Evolutionary conservation across 192 early-diverging fungal genomes (phyloP).

Genomic region (Geranomyces variabilis): DNA sequence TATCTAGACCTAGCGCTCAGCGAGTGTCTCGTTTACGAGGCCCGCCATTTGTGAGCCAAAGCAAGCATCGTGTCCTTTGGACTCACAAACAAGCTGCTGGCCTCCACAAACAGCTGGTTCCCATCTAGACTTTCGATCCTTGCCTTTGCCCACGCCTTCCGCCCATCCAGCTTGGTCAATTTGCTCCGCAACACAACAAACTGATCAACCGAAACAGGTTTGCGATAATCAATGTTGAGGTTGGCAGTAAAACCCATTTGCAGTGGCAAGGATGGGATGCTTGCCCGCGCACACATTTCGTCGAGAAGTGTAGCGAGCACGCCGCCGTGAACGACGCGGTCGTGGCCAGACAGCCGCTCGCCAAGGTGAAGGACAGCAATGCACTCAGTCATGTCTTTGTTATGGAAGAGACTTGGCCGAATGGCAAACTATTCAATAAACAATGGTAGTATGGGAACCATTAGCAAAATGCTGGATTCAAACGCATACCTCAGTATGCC

Average conservation of each 20-base stretch:
- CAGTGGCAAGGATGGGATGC: constrained; percentile 24
- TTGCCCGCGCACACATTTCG: constrained; percentile 62
- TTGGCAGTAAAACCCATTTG: constrained; percentile 32
- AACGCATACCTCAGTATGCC: neutral
- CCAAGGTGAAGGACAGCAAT: constrained; percentile 69
- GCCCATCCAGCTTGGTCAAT: constrained; percentile 24
- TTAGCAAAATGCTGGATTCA: neutral
- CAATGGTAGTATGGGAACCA: too few species aligned
- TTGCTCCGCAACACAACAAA: constrained; percentile 32
- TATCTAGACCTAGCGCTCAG: too few species aligned
- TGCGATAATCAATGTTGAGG: constrained; percentile 30
- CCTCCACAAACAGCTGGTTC: constrained; percentile 20
- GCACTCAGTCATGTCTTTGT: constrained; percentile 49
- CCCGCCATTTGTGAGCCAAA: constrained; percentile 12
- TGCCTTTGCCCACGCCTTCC: constrained; percentile 29
- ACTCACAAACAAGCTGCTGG: constrained; percentile 26
- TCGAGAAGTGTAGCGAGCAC: constrained; percentile 74
- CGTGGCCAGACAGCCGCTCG: constrained; percentile 71
- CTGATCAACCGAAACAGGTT: constrained; percentile 19
- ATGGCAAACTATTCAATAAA: constrained; percentile 43
- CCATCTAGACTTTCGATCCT: constrained; percentile 26
- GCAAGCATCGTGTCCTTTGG: constrained; percentile 16
- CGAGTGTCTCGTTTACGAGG: constrained; percentile 6
- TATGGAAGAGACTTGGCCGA: constrained; percentile 56
- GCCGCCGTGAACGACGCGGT: constrained; percentile 79